These are phyloP conservation scores for Prunus salicina DNA, from an alignment of 306 rosid species.

Conservation along the genomic window DNA sequence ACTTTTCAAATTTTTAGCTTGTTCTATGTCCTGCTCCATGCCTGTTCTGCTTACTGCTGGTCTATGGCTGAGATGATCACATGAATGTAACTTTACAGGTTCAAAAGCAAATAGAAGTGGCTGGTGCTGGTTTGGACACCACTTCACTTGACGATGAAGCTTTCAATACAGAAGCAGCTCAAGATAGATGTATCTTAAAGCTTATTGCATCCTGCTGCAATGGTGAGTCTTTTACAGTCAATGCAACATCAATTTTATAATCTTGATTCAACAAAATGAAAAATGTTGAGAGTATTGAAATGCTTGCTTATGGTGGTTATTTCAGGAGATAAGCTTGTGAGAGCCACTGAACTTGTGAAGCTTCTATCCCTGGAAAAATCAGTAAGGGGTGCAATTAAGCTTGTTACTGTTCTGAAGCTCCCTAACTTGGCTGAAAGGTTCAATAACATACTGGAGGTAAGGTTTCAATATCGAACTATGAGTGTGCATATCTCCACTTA, in stretches of 20 bases:
- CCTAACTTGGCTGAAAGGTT: slow-evolving; percentile 92
- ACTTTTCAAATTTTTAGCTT: slow-evolving; percentile 9
- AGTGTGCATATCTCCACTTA: background rate
- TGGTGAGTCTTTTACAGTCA: slow-evolving; percentile 40
- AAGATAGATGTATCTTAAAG: slow-evolving; percentile 89
- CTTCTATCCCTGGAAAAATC: slow-evolving; percentile 84
- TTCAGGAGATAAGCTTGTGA: slow-evolving; percentile 88
- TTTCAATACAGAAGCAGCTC: slow-evolving; percentile 82
- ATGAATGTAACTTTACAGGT: slow-evolving; percentile 47
- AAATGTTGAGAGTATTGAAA: background rate
- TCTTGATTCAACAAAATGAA: slow-evolving; percentile 16
- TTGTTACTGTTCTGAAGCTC: slow-evolving; percentile 83
- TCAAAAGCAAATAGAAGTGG: slow-evolving; percentile 70
- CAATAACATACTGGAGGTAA: slow-evolving; percentile 81
- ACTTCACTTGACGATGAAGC: slow-evolving; percentile 74
- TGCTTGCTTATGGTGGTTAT: slow-evolving; percentile 17
- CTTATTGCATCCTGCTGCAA: slow-evolving; percentile 95
- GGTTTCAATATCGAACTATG: slow-evolving; percentile 15
- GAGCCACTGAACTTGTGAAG: slow-evolving; percentile 89
- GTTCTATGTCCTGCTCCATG: background rate
- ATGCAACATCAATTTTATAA: background rate
- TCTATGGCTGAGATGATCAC: slow-evolving; percentile 4
- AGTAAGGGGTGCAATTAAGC: slow-evolving; percentile 90
- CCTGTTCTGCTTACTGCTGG: slow-evolving; percentile 13
- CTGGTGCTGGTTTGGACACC: slow-evolving; percentile 56